Percentiles rank a stretch among this genome's conserved stretches.
These are phyloP conservation scores for Filosporella fistucella DNA, from an alignment of 495 filamentous ascomycete genomes.

Conservation along the genomic window DNA sequence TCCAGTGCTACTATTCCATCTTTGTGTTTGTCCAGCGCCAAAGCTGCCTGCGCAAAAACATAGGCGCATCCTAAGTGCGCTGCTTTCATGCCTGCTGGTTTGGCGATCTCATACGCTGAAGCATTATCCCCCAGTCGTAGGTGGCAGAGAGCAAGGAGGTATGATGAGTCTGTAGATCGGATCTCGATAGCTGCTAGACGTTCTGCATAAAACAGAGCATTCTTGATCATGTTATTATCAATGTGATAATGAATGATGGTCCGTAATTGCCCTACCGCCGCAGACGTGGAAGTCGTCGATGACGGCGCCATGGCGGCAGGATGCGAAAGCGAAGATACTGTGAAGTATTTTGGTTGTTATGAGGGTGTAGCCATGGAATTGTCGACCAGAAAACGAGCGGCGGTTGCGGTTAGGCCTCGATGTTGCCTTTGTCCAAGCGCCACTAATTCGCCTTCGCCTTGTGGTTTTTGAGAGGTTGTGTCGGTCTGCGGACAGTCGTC, in stretches of 20 bases:
- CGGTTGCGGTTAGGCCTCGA: background rate
- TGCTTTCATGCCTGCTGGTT: slow-evolving; percentile 55
- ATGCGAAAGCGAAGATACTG: slow-evolving; percentile 1
- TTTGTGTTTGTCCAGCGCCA: slow-evolving; percentile 69
- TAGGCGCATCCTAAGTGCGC: slow-evolving; percentile 84
- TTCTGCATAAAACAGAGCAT: slow-evolving; percentile 88
- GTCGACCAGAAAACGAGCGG: background rate
- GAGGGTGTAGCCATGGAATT: slow-evolving; percentile 22
- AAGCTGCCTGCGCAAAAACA: slow-evolving; percentile 83
- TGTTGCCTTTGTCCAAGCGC: slow-evolving; percentile 12
- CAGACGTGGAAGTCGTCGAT: slow-evolving; percentile 33
- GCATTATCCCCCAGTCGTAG: slow-evolving; percentile 70
- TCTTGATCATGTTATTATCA: slow-evolving; percentile 81
- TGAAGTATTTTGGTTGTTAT: slow-evolving; percentile 14
- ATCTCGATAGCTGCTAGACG: slow-evolving; percentile 80
- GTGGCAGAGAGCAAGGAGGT: slow-evolving; percentile 80
- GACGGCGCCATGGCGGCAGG: slow-evolving; percentile 62
- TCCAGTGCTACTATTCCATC: slow-evolving; percentile 82
- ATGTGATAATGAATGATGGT: slow-evolving; percentile 89
- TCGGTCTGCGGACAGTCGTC: no score
- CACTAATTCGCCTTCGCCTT: no score
- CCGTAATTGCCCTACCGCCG: slow-evolving; percentile 69
- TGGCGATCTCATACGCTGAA: slow-evolving; percentile 64
- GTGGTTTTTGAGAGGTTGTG: no score
- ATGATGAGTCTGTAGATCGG: slow-evolving; percentile 70